A percentile compares a stretch with the other conserved stretches of the same genome.
Conservation (phyloP, 2,329 filamentous ascomycete genomes). For the Aspergillus neoniger region DNA sequence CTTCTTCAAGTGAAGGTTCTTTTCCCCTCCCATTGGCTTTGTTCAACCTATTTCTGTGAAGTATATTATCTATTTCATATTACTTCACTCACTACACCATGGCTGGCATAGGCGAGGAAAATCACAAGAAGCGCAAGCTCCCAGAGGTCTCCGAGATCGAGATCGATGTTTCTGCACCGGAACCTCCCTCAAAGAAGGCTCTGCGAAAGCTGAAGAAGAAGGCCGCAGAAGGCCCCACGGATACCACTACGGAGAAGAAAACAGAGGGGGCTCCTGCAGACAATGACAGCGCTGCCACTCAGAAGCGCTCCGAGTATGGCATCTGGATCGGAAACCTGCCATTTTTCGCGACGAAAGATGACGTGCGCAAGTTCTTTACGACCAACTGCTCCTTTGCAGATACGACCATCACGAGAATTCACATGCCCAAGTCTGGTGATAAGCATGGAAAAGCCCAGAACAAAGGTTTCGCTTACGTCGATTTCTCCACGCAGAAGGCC, state of each 20-base stretch:
- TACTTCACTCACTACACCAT: conserved; percentile 22
- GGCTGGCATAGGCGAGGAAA: conserved; percentile 30
- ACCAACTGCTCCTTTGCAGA: conserved; percentile 66
- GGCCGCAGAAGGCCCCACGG: conserved; percentile 20
- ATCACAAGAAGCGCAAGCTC: conserved; percentile 70
- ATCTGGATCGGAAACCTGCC: conserved; percentile 96
- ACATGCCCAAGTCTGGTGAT: conserved; percentile 67
- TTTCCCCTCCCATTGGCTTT: background rate
- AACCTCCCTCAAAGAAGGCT: conserved; percentile 93
- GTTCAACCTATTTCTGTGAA: background rate
- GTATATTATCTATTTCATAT: background rate
- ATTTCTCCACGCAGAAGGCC: conserved; percentile 71
- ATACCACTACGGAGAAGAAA: conserved; percentile 36
- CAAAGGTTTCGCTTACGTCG: conserved; percentile 94
- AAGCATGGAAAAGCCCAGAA: conserved; percentile 65
- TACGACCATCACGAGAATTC: conserved; percentile 77
- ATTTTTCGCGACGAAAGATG: conserved; percentile 74
- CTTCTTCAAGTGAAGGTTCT: background rate
- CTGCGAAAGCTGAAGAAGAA: conserved; percentile 83
- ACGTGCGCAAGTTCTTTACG: conserved; percentile 78
- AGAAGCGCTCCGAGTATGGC: conserved; percentile 71
- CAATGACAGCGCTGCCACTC: conserved; percentile 24
- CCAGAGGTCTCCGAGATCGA: conserved; percentile 66
- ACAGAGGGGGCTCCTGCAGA: conserved; percentile 39
- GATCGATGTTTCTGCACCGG: conserved; percentile 84